phyloP scores from a whole-genome alignment of 2,329 filamentous ascomycete genomes.

The Fusarium sp. region DNA sequence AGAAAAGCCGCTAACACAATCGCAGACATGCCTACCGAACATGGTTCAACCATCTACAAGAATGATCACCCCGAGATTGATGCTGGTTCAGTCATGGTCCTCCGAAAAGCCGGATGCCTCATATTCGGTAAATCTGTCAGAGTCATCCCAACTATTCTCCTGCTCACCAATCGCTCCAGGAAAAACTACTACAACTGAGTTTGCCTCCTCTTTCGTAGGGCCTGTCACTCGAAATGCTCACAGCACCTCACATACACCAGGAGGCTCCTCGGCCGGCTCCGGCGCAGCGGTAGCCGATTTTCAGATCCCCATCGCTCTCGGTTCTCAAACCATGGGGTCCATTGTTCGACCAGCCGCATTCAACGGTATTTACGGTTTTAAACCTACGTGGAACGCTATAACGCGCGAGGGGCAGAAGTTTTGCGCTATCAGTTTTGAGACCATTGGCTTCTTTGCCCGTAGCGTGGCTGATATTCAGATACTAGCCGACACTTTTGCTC shows the following conservation, averaged over 20 bases:
- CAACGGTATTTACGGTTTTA: constrained; percentile 75
- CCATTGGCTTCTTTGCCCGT: constrained; percentile 72
- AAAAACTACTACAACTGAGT: constrained; percentile 63
- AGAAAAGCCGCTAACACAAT: accelerated
- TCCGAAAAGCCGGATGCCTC: constrained; percentile 69
- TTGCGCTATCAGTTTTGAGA: constrained; percentile 73
- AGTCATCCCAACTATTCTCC: constrained; percentile 55
- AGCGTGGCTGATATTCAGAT: constrained; percentile 71
- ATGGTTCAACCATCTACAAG: constrained; percentile 68
- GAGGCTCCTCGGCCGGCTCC: constrained; percentile 77
- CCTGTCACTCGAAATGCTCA: constrained; percentile 72
- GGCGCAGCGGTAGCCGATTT: constrained; percentile 76
- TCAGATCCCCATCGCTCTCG: constrained; percentile 72
- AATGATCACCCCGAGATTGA: constrained; percentile 61
- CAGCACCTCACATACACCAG: constrained; percentile 72
- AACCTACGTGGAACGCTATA: constrained; percentile 76
- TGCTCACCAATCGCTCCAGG: constrained; percentile 66
- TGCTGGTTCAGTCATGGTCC: constrained; percentile 64
- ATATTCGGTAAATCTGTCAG: constrained; percentile 59
- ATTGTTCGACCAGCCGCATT: constrained; percentile 75
- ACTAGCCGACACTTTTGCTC: constrained; percentile 66
- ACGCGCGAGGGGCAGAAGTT: constrained; percentile 73
- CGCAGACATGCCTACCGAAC: constrained; percentile 68
- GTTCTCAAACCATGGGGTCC: constrained; percentile 77
- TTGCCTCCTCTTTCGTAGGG: constrained; percentile 66